Evolutionary conservation across 306 rosid genomes (phyloP), one percentile per base, ranked within the genome.

Genomic region (Pyrus betulifolia): DNA sequence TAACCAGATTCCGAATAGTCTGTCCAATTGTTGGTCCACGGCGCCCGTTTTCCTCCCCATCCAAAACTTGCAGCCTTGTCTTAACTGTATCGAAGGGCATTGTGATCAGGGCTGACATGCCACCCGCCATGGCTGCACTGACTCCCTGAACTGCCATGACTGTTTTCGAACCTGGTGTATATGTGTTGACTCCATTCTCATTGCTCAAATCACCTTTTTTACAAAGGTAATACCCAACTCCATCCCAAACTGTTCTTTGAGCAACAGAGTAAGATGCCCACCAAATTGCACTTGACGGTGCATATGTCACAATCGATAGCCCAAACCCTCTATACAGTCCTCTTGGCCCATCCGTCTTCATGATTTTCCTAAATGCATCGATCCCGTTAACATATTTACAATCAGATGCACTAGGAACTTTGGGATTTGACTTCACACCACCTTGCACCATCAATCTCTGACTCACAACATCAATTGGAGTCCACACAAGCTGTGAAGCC

Each of bases 401-500:
- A 1, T 84, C 21, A 5, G 88, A 46, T 63, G 81, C 85, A 76
- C 80, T 87, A 4, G 86, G 87, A 84, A 76, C 81, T 12, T 60
- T 64, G 0, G 89, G 68, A 64, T 64, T 64, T 0, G 92, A 71
- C 55, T 74, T 71, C 58, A 76, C 77, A 25, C 84, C 52, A 40
- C 89, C 84, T 83, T 93, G 97, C 76, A 93, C 91, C 98, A 93
- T 91, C 45, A 91, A 74, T 59, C 97, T 89, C 62, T 86, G 93
- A 73, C 97, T 91, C 78, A 91, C 88, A 77, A 91, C 98, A 84
- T 93, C 98, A 67, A 89, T 80, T 1, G 97, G 96, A 31, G 98
- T 88, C 98, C 97, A 93, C 42, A 93, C 95, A 59, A 93, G 87
- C 82, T 93, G 98, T 27, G 98, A 95, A 1, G 98, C 97, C 85